Conservation (phyloP, 148 eudicot species). For the Fagopyrum homotropicum region DNA sequence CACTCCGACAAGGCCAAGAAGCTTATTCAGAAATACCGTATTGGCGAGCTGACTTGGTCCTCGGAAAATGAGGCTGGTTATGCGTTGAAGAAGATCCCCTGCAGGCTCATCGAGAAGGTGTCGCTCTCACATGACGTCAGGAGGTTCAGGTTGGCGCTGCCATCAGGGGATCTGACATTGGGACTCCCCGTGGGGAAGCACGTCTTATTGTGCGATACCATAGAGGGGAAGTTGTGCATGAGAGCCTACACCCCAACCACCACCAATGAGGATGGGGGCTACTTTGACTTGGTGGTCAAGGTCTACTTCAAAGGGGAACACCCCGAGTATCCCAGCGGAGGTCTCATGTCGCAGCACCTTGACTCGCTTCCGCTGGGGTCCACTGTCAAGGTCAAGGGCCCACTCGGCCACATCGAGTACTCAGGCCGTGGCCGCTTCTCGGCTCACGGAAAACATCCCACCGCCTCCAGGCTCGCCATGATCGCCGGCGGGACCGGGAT, state of each 20-base stretch:
- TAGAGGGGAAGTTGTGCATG: conserved; percentile 77
- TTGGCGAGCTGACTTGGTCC: conserved; percentile 58
- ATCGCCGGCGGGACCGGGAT: conserved; percentile 88
- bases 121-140: conserved; percentile 75
- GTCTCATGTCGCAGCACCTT: conserved; percentile 65
- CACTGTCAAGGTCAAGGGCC: conserved; percentile 64
- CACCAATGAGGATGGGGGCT: conserved; percentile 49
- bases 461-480: conserved; percentile 57
- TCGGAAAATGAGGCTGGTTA: conserved; percentile 38
- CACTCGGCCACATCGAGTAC: conserved; percentile 86
- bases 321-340: conserved; percentile 72
- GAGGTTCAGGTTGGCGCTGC: conserved; percentile 53
- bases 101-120: conserved; percentile 54
- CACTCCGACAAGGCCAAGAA: conserved; percentile 85
- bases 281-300: conserved; percentile 72
- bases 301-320: conserved; percentile 55
- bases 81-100: conserved; percentile 40
- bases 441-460: conserved; percentile 60
- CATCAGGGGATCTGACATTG: conserved; percentile 49
- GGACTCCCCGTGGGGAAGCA: conserved; percentile 87
- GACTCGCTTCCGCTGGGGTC: conserved; percentile 55
- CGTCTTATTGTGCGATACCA: conserved; percentile 53
- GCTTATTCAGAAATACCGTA: conserved; percentile 52
- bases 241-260: conserved; percentile 86
- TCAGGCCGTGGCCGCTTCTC: conserved; percentile 53